Evolutionary conservation across 768 basidiomycete species (phyloP).

Genomic region (Mycena haematopus): DNA sequence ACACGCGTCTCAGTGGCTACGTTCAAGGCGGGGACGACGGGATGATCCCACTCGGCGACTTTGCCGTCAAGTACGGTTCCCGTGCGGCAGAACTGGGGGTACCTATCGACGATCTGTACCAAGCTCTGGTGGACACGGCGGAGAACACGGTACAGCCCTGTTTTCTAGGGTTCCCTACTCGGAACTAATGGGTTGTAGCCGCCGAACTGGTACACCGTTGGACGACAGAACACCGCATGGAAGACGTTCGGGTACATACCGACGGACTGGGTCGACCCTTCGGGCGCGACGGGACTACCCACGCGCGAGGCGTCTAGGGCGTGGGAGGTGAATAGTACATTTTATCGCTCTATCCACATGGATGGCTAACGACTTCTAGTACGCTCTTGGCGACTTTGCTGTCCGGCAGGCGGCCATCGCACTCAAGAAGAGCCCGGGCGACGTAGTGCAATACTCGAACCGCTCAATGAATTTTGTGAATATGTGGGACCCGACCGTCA

Average conservation of each 20-base stretch:
- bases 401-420: slow-evolving; percentile 56
- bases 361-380: slow-evolving; percentile 35
- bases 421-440: slow-evolving; percentile 44
- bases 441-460: slow-evolving; percentile 52
- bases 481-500: slow-evolving; percentile 53
- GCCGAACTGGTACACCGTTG: slow-evolving; percentile 58
- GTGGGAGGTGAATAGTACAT: slow-evolving; percentile 42
- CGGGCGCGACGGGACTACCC: slow-evolving; percentile 51
- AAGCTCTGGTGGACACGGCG: slow-evolving; percentile 56
- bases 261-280: slow-evolving; percentile 55
- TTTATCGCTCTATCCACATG: background rate
- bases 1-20: slow-evolving; percentile 43
- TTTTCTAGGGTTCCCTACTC: background rate
- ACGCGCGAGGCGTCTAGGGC: slow-evolving; percentile 59
- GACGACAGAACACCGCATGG: slow-evolving; percentile 60
- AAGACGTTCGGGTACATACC: slow-evolving; percentile 56
- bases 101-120: slow-evolving; percentile 52
- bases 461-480: slow-evolving; percentile 60
- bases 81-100: slow-evolving; percentile 47
- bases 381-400: slow-evolving; percentile 57
- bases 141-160: slow-evolving; percentile 51
- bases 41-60: slow-evolving; percentile 60
- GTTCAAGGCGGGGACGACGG: slow-evolving; percentile 58
- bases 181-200: slow-evolving; percentile 38
- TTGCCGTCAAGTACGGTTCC: slow-evolving; percentile 52